Base-by-base conservation (phyloP, 495 filamentous ascomycete genomes). In the Parmelia sp. region DNA sequence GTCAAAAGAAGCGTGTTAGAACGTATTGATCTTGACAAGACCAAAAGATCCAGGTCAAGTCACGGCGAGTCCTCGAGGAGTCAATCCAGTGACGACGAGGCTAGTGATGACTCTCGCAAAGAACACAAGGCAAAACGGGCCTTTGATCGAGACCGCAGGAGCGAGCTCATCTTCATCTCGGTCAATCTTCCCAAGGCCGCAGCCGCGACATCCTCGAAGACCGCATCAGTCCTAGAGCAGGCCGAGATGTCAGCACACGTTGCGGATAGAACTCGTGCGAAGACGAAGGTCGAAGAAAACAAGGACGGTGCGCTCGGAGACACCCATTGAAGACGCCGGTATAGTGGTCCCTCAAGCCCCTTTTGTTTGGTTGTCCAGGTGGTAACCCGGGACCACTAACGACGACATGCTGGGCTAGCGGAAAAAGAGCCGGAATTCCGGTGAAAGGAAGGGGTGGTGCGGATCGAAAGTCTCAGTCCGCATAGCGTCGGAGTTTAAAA, bases 121-220 rank as follows among this genome's bases (percentile, higher is more conserved):
- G 58, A 14, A 29, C n/a, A 19, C 55, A 53, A 51, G 17, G 64
- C 58, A 40, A 58, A 40, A 19, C n/a, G 19, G 14, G n/a, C 9
- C 8, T 53, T 62, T 40, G 36, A 55, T n/a, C 27, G 65, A 40
- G 65, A 63, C 19, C 58, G 51, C 36, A 51, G 10, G 14, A 61
- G 44, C 29, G 65, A 67, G 37, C 65, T 67, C n/a, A 23, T 68
- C 8, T 66, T 67, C 51, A 45, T 68, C 40, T 67, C 64, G 0
- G 47, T 68, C 55, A 58, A 61, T 11, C 21, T 68, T 17, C 47
- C 37, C 47, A 5, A 51, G 12, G 11, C 25, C 11, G 47, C 47
- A 29, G 23, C 23, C 3, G 47, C 47, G 14, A 55, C 9, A n/a
- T 35, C 36, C 35, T 62, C 60, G 49, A 17, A 37, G 12, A 29